Evolutionary conservation across 257 asterid genomes (phyloP).

Genomic region (Nicotiana obtusifolia): DNA sequence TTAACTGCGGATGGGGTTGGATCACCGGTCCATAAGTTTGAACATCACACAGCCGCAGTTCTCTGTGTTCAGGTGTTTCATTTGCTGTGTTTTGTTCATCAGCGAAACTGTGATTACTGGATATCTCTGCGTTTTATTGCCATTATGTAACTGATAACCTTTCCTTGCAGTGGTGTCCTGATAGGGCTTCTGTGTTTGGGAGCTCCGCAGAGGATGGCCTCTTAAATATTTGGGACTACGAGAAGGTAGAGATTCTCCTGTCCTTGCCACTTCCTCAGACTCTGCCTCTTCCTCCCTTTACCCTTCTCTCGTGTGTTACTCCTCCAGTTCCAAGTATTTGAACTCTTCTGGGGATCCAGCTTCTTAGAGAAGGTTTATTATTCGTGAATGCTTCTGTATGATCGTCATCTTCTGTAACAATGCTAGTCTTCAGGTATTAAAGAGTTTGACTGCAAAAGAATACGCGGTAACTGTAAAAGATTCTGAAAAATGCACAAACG

Average conservation of each 20-base stretch:
- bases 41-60: constrained; percentile 86
- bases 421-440: neutral
- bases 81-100: constrained; percentile 13
- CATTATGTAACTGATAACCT: constrained; percentile 1
- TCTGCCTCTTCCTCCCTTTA: neutral
- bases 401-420: neutral
- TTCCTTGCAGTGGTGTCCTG: constrained; percentile 81
- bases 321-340: neutral
- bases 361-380: neutral
- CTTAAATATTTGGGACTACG: constrained; percentile 88
- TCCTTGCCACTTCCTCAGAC: constrained; percentile 5
- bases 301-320: neutral
- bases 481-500: neutral
- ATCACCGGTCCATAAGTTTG: constrained; percentile 67
- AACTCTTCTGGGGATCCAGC: neutral
- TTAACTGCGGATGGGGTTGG: constrained; percentile 68
- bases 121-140: neutral
- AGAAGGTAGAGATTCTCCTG: constrained; percentile 48
- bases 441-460: neutral
- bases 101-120: neutral
- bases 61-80: constrained; percentile 85
- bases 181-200: constrained; percentile 83
- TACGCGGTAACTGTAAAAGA: neutral
- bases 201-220: constrained; percentile 96
- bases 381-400: neutral